phyloP scores from a whole-genome alignment of 2,329 filamentous ascomycete genomes.

The Colletotrichum kahawae region DNA sequence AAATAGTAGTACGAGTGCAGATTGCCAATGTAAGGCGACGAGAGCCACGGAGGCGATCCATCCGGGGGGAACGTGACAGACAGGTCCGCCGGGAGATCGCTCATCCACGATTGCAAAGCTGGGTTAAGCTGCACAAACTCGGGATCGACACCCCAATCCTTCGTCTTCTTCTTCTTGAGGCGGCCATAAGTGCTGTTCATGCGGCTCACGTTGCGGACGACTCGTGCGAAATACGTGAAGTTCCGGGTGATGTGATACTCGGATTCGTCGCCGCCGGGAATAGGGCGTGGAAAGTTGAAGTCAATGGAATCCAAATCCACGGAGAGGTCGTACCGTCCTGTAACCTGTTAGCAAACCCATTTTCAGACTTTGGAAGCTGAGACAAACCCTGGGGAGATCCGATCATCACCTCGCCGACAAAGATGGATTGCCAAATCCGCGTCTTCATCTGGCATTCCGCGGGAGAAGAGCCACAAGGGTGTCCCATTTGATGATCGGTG shows the following conservation, averaged over 20 bases:
- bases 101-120: conserved; percentile 76
- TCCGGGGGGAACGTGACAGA: conserved; percentile 79
- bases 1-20: conserved; percentile 90
- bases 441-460: conserved; percentile 85
- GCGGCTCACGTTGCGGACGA: conserved; percentile 77
- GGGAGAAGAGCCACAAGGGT: conserved; percentile 69
- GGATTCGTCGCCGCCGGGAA: conserved; percentile 71
- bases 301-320: conserved; percentile 80
- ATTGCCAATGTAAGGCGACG: conserved; percentile 87
- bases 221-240: conserved; percentile 79
- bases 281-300: conserved; percentile 67
- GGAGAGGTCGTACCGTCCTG: conserved; percentile 79
- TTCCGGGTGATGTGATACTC: conserved; percentile 83
- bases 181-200: conserved; percentile 78
- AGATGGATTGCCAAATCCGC: conserved; percentile 87
- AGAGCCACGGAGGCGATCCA: conserved; percentile 81
- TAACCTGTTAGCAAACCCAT: neutral
- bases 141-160: conserved; percentile 87
- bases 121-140: conserved; percentile 82
- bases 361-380: neutral
- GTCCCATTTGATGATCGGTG: conserved; percentile 75
- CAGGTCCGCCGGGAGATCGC: conserved; percentile 79
- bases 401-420: conserved; percentile 89
- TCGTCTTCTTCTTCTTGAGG: conserved; percentile 69
- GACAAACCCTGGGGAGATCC: conserved; percentile 85